phyloP scores from a whole-genome alignment of 495 filamentous ascomycete species.

The Filosporella fistucella region DNA sequence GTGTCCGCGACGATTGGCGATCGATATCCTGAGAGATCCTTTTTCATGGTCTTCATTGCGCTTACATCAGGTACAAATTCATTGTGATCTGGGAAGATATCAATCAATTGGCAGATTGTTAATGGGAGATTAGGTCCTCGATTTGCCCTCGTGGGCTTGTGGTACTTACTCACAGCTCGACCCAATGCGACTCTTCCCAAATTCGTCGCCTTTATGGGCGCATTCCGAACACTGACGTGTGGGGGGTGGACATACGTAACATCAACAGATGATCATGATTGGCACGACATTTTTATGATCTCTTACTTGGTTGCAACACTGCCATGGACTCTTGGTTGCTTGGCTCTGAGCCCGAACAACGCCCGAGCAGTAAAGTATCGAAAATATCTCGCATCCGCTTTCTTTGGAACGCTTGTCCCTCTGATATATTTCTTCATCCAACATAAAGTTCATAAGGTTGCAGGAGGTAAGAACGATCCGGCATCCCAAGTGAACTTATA shows the following conservation, averaged over 20 bases:
- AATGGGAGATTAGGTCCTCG: slow-evolving; percentile 60
- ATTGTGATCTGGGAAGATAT: not conserved
- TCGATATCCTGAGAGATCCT: slow-evolving; percentile 91
- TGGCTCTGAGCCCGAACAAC: slow-evolving; percentile 85
- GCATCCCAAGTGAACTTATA: too few relatives aligned
- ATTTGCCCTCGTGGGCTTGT: slow-evolving; percentile 86
- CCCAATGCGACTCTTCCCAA: slow-evolving; percentile 74
- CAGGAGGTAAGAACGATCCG: slow-evolving; percentile 65
- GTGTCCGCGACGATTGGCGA: slow-evolving; percentile 99
- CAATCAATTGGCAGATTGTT: too few relatives aligned
- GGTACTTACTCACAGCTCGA: slow-evolving; percentile 82
- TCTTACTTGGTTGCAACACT: slow-evolving; percentile 92
- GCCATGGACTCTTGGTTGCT: slow-evolving; percentile 91
- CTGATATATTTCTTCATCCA: slow-evolving; percentile 98
- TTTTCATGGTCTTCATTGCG: slow-evolving; percentile 96
- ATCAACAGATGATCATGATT: slow-evolving; percentile 95
- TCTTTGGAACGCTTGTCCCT: slow-evolving; percentile 88
- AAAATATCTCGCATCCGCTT: slow-evolving; percentile 75
- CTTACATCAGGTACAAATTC: slow-evolving; percentile 71
- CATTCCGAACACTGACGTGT: slow-evolving; percentile 89
- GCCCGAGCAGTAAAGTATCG: slow-evolving; percentile 79
- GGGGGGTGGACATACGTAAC: slow-evolving; percentile 99
- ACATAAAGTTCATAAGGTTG: slow-evolving; percentile 92
- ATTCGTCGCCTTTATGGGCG: slow-evolving; percentile 70
- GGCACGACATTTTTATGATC: slow-evolving; percentile 99